Evolutionary conservation across 2,329 filamentous ascomycete genomes (phyloP).

Genomic region (Paraconiothyrium sp.): DNA sequence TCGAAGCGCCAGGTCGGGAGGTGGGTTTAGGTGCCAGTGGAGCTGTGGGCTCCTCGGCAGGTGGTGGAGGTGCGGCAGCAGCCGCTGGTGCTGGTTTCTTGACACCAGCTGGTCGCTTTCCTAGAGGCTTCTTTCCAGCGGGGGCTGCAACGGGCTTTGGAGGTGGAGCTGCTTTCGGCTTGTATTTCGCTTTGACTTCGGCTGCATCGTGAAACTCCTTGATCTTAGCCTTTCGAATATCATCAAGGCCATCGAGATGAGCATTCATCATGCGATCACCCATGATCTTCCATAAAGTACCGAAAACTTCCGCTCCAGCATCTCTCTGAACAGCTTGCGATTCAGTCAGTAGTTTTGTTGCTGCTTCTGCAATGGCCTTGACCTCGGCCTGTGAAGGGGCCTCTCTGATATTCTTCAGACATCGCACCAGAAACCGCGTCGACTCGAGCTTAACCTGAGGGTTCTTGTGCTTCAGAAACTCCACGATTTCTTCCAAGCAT

Average conservation of each 20-base stretch:
- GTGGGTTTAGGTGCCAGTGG: constrained; percentile 68
- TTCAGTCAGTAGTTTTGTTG: constrained; percentile 89
- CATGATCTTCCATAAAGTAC: constrained; percentile 98
- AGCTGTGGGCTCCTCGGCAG: constrained; percentile 59
- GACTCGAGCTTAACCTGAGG: constrained; percentile 97
- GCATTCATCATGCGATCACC: constrained; percentile 95
- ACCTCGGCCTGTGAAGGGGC: constrained; percentile 88
- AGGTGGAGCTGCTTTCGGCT: constrained; percentile 78
- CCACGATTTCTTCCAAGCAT: constrained; percentile 87
- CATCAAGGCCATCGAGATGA: constrained; percentile 89
- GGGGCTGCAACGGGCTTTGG: constrained; percentile 63
- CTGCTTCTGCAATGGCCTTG: constrained; percentile 83
- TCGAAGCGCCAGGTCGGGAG: constrained; percentile 58
- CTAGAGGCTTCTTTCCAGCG: constrained; percentile 53
- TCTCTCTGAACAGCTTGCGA: constrained; percentile 86
- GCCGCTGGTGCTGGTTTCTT: constrained; percentile 61
- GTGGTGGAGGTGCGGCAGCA: constrained; percentile 48
- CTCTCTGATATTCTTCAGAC: constrained; percentile 81
- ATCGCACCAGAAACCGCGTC: constrained; percentile 90
- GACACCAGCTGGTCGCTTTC: constrained; percentile 62
- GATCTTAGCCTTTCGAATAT: constrained; percentile 94
- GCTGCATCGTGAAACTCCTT: constrained; percentile 89
- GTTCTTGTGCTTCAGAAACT: constrained; percentile 92
- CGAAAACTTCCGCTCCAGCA: constrained; percentile 89
- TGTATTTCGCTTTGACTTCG: constrained; percentile 88